A percentile compares a stretch with the other conserved stretches of the same genome.
Evolutionary conservation across 1,284 basidiomycete species (phyloP).

Genomic region (Boletus semigastroideus): DNA sequence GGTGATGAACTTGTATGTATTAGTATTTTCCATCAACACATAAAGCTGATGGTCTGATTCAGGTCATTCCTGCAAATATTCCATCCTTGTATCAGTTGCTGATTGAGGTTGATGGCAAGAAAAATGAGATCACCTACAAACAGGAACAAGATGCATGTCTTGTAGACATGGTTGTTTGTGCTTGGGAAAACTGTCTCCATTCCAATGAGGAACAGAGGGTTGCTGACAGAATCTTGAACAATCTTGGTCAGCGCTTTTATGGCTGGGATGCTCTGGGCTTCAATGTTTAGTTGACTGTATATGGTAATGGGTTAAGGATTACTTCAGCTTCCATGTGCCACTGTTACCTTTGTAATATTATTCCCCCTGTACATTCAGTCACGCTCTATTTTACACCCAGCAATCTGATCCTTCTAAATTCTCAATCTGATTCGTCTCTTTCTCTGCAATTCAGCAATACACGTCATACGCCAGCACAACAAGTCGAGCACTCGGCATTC

Average conservation of each 20-base stretch:
- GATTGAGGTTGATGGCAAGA: constrained; percentile 22
- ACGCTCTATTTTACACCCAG: no score
- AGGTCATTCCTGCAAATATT: constrained; percentile 4
- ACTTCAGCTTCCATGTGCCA: no score
- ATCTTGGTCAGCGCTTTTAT: constrained; percentile 29
- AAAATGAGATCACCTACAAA: constrained; percentile 20
- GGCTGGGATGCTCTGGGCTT: background rate
- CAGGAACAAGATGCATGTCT: constrained; percentile 16
- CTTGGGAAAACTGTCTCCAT: background rate
- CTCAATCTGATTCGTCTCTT: no score
- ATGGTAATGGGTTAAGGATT: no score
- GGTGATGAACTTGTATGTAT: constrained; percentile 22
- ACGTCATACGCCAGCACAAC: no score
- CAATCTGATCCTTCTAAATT: no score
- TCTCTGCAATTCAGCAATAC: no score
- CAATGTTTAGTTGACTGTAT: no score
- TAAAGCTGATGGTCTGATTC: constrained; percentile 1
- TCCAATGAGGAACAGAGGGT: constrained; percentile 15
- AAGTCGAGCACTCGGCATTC: background rate
- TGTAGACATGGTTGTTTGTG: no score
- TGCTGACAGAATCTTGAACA: constrained; percentile 15
- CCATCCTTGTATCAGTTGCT: constrained; percentile 21
- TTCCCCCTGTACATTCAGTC: no score
- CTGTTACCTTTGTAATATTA: no score
- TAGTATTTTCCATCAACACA: rapidly evolving